A percentile compares a stretch with the other conserved stretches of the same genome.
phyloP scores from a whole-genome alignment of 75 land plant species.

The Pseudotsuga menziesii region DNA sequence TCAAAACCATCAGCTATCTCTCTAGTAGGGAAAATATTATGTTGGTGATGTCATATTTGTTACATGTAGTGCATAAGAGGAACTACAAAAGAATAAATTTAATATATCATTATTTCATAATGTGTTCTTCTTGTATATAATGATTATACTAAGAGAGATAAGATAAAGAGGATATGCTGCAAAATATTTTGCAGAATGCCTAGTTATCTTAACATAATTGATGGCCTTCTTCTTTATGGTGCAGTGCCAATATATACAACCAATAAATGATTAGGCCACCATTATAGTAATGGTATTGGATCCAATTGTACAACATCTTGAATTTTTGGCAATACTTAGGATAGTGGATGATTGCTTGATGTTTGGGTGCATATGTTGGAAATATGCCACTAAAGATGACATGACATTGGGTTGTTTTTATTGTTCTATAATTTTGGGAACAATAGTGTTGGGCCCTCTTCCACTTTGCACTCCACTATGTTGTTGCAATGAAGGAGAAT shows the following conservation, averaged over 20 bases:
- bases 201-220: constrained; percentile 59
- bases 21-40: constrained; percentile 82
- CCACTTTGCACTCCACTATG: too few species aligned
- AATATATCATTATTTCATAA: constrained; percentile 70
- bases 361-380: too few species aligned
- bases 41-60: constrained; percentile 76
- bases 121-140: constrained; percentile 76
- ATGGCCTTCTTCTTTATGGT: constrained; percentile 40
- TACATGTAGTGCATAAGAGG: constrained; percentile 55
- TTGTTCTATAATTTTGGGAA: too few species aligned
- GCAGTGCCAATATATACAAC: constrained; percentile 26
- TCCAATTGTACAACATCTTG: neutral
- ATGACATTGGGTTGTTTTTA: too few species aligned
- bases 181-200: constrained; percentile 65
- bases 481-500: too few species aligned
- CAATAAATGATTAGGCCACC: neutral
- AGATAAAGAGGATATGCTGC: constrained; percentile 73
- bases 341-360: too few species aligned
- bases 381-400: too few species aligned
- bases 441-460: too few species aligned
- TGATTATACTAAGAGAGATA: constrained; percentile 71
- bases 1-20: constrained; percentile 52
- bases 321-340: neutral
- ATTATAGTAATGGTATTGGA: neutral
- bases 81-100: constrained; percentile 65